Percentiles rank a stretch among this genome's conserved stretches.
phyloP scores from a whole-genome alignment of 2,329 filamentous ascomycete species.

The Leptodontidium sp. region DNA sequence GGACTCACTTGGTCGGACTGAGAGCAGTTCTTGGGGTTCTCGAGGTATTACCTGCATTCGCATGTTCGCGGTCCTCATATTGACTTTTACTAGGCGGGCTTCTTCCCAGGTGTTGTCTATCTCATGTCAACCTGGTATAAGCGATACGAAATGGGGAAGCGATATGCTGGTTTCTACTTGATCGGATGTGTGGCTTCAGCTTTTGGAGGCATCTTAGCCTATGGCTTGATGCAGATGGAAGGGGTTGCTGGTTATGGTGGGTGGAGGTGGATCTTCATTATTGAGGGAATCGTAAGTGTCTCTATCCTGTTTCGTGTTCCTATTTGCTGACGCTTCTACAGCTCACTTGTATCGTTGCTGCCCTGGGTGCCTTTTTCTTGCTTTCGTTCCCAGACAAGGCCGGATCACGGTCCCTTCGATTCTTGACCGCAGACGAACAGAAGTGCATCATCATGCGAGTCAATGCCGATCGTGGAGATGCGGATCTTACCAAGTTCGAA shows the following conservation, averaged over 20 bases:
- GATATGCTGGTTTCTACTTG: slow-evolving; percentile 74
- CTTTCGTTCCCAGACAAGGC: slow-evolving; percentile 19
- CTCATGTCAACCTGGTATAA: slow-evolving; percentile 52
- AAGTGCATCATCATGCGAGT: slow-evolving; percentile 57
- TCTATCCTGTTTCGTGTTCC: not conserved
- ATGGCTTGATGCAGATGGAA: slow-evolving; percentile 61
- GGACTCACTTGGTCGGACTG: slow-evolving; percentile 39
- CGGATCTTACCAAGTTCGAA: slow-evolving; percentile 28
- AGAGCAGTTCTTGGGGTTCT: slow-evolving; percentile 41
- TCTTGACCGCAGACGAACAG: slow-evolving; percentile 16
- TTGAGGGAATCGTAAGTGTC: slow-evolving; percentile 43
- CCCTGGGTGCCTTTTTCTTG: slow-evolving; percentile 5
- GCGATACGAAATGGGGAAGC: slow-evolving; percentile 71
- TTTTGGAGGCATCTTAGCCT: slow-evolving; percentile 74
- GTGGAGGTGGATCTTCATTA: slow-evolving; percentile 55
- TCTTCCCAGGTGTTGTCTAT: slow-evolving; percentile 51
- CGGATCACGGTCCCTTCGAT: slow-evolving; percentile 17
- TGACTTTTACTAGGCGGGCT: slow-evolving; percentile 30
- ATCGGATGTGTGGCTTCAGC: slow-evolving; percentile 72
- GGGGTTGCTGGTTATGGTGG: slow-evolving; percentile 39
- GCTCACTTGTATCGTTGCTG: slow-evolving; percentile 40
- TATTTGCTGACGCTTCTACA: not conserved
- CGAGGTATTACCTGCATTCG: slow-evolving; percentile 28
- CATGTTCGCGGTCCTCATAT: too few relatives aligned
- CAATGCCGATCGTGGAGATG: slow-evolving; percentile 65